These are phyloP conservation scores for Neoascochyta sp. DNA, from an alignment of 2,329 filamentous ascomycete genomes.

Conservation along the genomic window DNA sequence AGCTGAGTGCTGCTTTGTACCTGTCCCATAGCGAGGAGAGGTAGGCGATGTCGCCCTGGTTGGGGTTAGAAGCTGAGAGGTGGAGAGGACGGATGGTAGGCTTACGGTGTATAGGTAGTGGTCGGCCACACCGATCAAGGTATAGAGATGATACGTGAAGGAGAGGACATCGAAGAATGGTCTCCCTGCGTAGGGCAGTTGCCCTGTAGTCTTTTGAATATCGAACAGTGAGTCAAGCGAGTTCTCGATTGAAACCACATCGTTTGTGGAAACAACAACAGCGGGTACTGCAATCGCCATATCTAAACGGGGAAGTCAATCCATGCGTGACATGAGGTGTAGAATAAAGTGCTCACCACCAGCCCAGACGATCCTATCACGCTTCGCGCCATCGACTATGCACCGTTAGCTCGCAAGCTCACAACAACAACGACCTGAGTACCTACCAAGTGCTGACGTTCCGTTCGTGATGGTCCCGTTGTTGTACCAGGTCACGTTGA, in stretches of 20 bases:
- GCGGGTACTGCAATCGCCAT: conserved; percentile 56
- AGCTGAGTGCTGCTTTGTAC: conserved; percentile 45
- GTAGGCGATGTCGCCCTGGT: conserved; percentile 39
- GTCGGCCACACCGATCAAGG: conserved; percentile 45
- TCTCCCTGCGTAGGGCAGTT: conserved; percentile 51
- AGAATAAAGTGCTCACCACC: conserved; percentile 42
- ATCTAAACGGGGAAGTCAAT: conserved; percentile 38
- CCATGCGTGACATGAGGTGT: too few species aligned
- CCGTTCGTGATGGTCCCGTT: conserved; percentile 44
- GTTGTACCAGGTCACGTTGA: conserved; percentile 40
- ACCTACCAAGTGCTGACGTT: conserved; percentile 33
- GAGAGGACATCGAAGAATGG: conserved; percentile 43
- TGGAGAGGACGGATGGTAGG: neutral
- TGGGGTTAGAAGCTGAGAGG: conserved; percentile 1
- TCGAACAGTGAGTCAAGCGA: conserved; percentile 49
- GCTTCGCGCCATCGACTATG: conserved; percentile 60
- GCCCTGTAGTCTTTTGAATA: conserved; percentile 44
- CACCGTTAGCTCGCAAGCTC: too few species aligned
- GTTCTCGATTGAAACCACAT: conserved; percentile 50
- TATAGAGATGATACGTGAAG: conserved; percentile 56
- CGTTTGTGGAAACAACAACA: conserved; percentile 54
- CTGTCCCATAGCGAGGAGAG: conserved; percentile 43
- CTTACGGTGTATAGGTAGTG: conserved; percentile 43
- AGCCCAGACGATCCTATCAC: conserved; percentile 59
- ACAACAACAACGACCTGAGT: too few species aligned